Conservation (phyloP, 2,329 filamentous ascomycete genomes). For the Hypocreales sp. region DNA sequence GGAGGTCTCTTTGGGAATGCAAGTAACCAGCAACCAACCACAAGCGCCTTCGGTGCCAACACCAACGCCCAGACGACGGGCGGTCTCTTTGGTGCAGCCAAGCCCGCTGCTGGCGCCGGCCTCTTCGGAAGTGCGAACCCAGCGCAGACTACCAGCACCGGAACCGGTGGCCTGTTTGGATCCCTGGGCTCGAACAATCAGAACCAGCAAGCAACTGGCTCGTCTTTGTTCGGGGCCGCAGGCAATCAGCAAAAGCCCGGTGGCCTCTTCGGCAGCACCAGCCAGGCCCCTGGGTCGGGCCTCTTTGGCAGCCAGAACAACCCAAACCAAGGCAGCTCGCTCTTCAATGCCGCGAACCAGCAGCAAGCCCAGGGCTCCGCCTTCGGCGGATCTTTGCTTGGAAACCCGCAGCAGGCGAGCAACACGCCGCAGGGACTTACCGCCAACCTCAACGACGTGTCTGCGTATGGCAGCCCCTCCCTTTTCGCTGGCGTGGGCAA, state of each 20-base stretch:
- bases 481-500: conserved; percentile 65
- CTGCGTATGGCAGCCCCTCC: conserved; percentile 78
- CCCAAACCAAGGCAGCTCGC: conserved; percentile 24
- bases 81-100: conserved; percentile 23
- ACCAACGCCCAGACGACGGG: conserved; percentile 16
- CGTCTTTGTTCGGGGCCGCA: conserved; percentile 32
- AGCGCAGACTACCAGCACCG: conserved; percentile 16
- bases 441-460: conserved; percentile 67
- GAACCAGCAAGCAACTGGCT: conserved; percentile 19
- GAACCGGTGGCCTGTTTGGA: conserved; percentile 29
- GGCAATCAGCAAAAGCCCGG: conserved; percentile 24
- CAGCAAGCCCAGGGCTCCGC: conserved; percentile 31
- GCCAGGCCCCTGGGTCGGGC: conserved; percentile 27
- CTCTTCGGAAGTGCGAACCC: conserved; percentile 23
- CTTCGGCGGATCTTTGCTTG: conserved; percentile 41
- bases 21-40: conserved; percentile 24
- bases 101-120: conserved; percentile 18
- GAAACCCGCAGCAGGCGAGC: conserved; percentile 30
- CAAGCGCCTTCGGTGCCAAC: conserved; percentile 16
- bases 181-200: conserved; percentile 20
- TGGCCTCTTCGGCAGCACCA: conserved; percentile 35
- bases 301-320: conserved; percentile 37
- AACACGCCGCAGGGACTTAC: conserved; percentile 51
- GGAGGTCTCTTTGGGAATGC: conserved; percentile 28
- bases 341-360: conserved; percentile 30